Evolutionary conservation across 805 yeast genomes (phyloP).

Genomic region (Cyberlindnera lachancei): DNA sequence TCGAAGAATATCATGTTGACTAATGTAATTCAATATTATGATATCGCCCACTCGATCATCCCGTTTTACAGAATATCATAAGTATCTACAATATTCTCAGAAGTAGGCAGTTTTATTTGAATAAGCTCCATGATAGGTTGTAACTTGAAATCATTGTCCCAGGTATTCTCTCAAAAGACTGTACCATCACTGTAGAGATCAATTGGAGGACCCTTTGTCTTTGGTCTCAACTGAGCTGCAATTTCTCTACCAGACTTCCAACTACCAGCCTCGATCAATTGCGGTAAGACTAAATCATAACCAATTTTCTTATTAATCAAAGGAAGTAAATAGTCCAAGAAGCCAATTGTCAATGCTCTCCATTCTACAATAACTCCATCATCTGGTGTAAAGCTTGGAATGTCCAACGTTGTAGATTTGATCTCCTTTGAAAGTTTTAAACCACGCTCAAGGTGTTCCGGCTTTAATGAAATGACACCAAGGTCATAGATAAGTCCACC

Average conservation of each 20-base stretch:
- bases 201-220: slow-evolving; percentile 55
- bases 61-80: too few relatives aligned
- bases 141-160: too few relatives aligned
- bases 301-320: slow-evolving; percentile 40
- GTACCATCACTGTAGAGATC: slow-evolving; percentile 59
- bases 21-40: too few relatives aligned
- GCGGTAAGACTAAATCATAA: slow-evolving; percentile 40
- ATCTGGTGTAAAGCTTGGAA: slow-evolving; percentile 46
- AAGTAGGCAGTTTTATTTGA: too few relatives aligned
- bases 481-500: slow-evolving; percentile 59
- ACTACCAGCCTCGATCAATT: slow-evolving; percentile 59
- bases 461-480: slow-evolving; percentile 42
- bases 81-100: too few relatives aligned
- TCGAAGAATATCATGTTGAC: too few relatives aligned
- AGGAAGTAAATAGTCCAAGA: slow-evolving; percentile 46
- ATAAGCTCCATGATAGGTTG: too few relatives aligned
- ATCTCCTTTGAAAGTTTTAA: slow-evolving; percentile 26
- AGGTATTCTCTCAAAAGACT: slow-evolving; percentile 45
- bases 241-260: slow-evolving; percentile 62
- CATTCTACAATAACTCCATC: slow-evolving; percentile 61
- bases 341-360: slow-evolving; percentile 55
- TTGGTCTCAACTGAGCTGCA: slow-evolving; percentile 42
- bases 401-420: slow-evolving; percentile 19
- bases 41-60: too few relatives aligned
- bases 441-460: slow-evolving; percentile 31